A percentile compares a stretch with the other conserved stretches of the same genome.
Conservation (phyloP, 1,284 basidiomycete genomes). For the Cutaneotrichosporon arboriforme region DNA sequence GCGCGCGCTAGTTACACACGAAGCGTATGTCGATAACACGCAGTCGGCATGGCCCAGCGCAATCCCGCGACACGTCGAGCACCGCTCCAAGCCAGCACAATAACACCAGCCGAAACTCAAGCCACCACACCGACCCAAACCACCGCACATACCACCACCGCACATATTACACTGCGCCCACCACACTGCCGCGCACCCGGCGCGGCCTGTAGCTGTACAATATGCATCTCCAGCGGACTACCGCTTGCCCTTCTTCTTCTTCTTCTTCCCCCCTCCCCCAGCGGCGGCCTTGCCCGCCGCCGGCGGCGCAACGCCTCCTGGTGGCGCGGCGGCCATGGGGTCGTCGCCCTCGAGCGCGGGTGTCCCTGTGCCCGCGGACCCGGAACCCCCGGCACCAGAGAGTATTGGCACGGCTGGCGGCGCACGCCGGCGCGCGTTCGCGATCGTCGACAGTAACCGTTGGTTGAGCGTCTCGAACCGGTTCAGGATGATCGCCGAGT, state of each 20-base stretch:
- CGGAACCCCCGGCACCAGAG: background rate
- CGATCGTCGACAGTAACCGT: constrained; percentile 41
- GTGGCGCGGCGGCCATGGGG: constrained; percentile 11
- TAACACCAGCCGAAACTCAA: too few relatives aligned
- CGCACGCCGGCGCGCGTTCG: constrained; percentile 29
- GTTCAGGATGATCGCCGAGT: constrained; percentile 86
- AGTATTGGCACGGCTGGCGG: constrained; percentile 3
- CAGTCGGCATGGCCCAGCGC: too few relatives aligned
- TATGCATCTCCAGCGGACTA: constrained; percentile 10
- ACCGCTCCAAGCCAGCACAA: too few relatives aligned
- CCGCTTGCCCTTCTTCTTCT: constrained; percentile 30
- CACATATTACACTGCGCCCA: too few relatives aligned
- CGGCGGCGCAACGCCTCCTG: constrained; percentile 2
- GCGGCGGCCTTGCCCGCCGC: constrained; percentile 1
- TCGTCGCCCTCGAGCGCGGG: constrained; percentile 16
- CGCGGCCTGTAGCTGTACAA: constrained; percentile 11
- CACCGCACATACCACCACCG: too few relatives aligned
- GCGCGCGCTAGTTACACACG: too few relatives aligned
- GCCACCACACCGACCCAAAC: too few relatives aligned
- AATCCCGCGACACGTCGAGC: too few relatives aligned
- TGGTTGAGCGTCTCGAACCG: constrained; percentile 87
- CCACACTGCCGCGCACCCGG: too few relatives aligned
- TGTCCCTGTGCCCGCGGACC: constrained; percentile 4
- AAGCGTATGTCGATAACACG: too few relatives aligned
- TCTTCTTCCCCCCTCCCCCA: constrained; percentile 20